Conservation (phyloP, 2,329 filamentous ascomycete genomes). For the Coniochaeta ligniaria region DNA sequence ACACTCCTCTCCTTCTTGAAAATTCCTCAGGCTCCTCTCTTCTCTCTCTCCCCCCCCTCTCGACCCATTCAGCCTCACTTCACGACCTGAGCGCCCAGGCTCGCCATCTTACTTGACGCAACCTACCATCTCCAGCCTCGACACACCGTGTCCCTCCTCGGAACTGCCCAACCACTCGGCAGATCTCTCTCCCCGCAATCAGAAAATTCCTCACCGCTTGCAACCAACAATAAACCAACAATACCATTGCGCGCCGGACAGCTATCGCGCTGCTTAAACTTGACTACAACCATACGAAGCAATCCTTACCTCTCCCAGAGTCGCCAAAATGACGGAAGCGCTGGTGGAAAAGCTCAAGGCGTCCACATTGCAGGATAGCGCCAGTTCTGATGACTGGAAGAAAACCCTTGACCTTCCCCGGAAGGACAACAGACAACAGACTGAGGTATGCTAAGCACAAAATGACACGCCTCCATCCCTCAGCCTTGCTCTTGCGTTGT, state of each 20-base stretch:
- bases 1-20: not conserved
- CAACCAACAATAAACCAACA: not conserved
- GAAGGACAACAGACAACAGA: slow-evolving; percentile 73
- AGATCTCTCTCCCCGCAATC: not conserved
- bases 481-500: not conserved
- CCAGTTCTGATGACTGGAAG: slow-evolving; percentile 59
- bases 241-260: not conserved
- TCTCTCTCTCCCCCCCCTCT: not conserved
- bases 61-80: not conserved
- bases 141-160: not conserved
- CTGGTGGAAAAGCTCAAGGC: slow-evolving; percentile 47
- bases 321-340: slow-evolving; percentile 32
- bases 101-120: not conserved
- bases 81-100: not conserved
- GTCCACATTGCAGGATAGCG: slow-evolving; percentile 31
- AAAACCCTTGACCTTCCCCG: slow-evolving; percentile 62
- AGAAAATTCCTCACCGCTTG: not conserved
- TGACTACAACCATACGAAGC: not conserved
- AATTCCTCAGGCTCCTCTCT: not conserved
- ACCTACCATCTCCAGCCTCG: not conserved
- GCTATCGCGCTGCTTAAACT: not conserved
- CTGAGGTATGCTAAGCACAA: slow-evolving; percentile 49
- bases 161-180: not conserved
- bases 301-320: slow-evolving; percentile 1
- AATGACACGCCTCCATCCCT: not conserved